Conservation (phyloP, 768 basidiomycete genomes). For the Chalciporus pseudorubinellus region DNA sequence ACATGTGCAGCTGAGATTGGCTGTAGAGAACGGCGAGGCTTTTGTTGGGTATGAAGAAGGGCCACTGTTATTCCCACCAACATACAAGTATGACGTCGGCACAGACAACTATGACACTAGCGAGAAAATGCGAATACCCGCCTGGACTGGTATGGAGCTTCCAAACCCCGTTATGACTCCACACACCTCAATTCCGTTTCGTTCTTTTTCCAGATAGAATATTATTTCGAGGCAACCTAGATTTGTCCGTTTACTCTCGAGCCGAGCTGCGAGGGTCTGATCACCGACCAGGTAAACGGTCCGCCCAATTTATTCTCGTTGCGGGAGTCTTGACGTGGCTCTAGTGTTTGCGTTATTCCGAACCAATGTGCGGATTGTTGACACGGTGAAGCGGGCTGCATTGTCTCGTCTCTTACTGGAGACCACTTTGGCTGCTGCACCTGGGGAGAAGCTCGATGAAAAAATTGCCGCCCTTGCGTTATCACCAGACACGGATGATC, state of each 20-base stretch:
- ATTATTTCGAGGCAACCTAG: constrained; percentile 76
- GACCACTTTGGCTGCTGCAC: constrained; percentile 55
- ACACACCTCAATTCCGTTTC: not conserved
- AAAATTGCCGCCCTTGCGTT: constrained; percentile 62
- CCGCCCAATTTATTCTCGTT: not conserved
- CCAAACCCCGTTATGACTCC: not conserved
- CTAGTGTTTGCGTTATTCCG: constrained; percentile 84
- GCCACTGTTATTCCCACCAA: constrained; percentile 87
- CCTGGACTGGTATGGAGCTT: constrained; percentile 81
- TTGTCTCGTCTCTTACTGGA: constrained; percentile 69
- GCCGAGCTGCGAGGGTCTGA: constrained; percentile 91
- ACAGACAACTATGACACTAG: constrained; percentile 91
- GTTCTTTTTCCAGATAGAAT: constrained; percentile 72
- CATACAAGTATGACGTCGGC: constrained; percentile 85
- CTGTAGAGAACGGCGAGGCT: constrained; percentile 67
- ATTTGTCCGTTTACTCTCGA: constrained; percentile 76
- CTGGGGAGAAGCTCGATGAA: constrained; percentile 69
- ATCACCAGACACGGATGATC: constrained; percentile 35
- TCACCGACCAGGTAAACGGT: constrained; percentile 77
- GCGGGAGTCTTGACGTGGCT: not conserved
- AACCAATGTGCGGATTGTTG: constrained; percentile 74
- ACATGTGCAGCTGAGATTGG: constrained; percentile 58
- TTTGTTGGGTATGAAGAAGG: constrained; percentile 89
- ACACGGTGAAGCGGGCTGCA: constrained; percentile 67
- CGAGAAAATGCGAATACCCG: constrained; percentile 94